Evolutionary conservation across 2,329 filamentous ascomycete genomes (phyloP).

Genomic region (Esteya vermicola): DNA sequence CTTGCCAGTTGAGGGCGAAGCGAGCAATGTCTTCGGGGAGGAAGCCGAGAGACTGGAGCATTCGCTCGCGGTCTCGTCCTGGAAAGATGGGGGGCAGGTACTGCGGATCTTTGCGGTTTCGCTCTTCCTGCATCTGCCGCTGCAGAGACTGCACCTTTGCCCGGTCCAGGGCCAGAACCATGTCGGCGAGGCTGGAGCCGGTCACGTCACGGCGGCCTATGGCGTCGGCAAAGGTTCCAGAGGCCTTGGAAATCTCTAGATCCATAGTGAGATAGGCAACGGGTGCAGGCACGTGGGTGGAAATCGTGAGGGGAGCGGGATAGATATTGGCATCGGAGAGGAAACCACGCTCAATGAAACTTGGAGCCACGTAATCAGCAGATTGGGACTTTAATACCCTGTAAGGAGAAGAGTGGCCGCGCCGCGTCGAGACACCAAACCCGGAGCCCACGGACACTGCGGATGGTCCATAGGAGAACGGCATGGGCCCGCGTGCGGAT

Average conservation of each 20-base stretch:
- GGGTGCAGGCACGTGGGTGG: conserved; percentile 30
- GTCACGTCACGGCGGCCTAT: conserved; percentile 33
- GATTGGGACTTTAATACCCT: conserved; percentile 40
- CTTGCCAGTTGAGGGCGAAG: conserved; percentile 36
- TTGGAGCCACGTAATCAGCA: conserved; percentile 30
- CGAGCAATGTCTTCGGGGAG: conserved; percentile 35
- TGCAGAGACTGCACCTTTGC: conserved; percentile 37
- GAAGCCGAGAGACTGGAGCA: conserved; percentile 41
- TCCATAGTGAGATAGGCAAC: conserved; percentile 44
- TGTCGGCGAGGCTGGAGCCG: conserved; percentile 37
- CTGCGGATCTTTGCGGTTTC: conserved; percentile 41
- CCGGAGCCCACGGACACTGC: conserved; percentile 25
- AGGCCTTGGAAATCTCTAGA: conserved; percentile 42
- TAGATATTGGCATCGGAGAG: conserved; percentile 35
- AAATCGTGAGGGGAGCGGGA: conserved; percentile 26
- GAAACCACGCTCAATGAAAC: conserved; percentile 37
- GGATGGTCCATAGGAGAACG: conserved; percentile 33
- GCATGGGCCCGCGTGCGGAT: conserved; percentile 24
- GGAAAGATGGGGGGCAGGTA: conserved; percentile 51
- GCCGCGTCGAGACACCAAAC: conserved; percentile 31
- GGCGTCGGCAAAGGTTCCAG: conserved; percentile 39
- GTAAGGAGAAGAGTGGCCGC: conserved; percentile 27
- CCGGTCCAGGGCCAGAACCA: conserved; percentile 36
- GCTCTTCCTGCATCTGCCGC: conserved; percentile 40
- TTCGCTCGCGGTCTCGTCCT: conserved; percentile 36